A percentile compares a stretch with the other conserved stretches of the same genome.
These are phyloP conservation scores for Dendrothele bispora DNA, from an alignment of 768 basidiomycete species.

Conservation along the genomic window DNA sequence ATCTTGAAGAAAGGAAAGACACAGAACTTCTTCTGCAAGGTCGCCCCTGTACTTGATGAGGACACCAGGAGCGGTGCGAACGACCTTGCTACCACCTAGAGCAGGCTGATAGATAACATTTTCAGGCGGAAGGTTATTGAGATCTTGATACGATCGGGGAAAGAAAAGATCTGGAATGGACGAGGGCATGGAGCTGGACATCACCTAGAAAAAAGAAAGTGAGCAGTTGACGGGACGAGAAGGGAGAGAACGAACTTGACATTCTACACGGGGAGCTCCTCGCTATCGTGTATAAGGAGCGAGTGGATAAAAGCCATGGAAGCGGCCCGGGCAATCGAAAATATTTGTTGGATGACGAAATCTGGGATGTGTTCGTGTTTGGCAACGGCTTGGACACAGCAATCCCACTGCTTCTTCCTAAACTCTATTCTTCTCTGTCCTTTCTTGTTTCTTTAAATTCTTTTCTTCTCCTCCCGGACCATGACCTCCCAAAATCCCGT, in stretches of 20 bases:
- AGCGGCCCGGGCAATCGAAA: too few relatives aligned
- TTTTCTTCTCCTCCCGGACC: slow-evolving; percentile 12
- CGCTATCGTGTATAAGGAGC: too few relatives aligned
- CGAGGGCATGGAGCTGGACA: neutral
- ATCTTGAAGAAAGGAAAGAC: slow-evolving; percentile 5
- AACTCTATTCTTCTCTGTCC: slow-evolving; percentile 6
- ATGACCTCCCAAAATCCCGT: slow-evolving; percentile 58
- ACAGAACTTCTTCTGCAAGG: slow-evolving; percentile 10
- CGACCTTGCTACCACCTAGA: slow-evolving; percentile 9
- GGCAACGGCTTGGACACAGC: too few relatives aligned
- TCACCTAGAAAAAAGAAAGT: neutral
- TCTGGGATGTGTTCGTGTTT: too few relatives aligned
- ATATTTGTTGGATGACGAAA: too few relatives aligned
- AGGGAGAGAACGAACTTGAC: neutral
- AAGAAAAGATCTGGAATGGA: neutral
- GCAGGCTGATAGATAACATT: slow-evolving; percentile 8
- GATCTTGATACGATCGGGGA: slow-evolving; percentile 6
- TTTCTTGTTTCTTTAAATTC: slow-evolving; percentile 20
- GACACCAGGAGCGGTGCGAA: slow-evolving; percentile 8
- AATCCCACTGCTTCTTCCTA: too few relatives aligned
- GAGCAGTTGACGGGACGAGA: neutral
- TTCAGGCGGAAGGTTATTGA: slow-evolving; percentile 7
- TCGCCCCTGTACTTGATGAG: slow-evolving; percentile 15
- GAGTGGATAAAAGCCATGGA: too few relatives aligned
- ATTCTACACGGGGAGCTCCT: too few relatives aligned